These are phyloP conservation scores for Clathrospora elynae DNA, from an alignment of 2,329 filamentous ascomycete genomes.

Conservation along the genomic window DNA sequence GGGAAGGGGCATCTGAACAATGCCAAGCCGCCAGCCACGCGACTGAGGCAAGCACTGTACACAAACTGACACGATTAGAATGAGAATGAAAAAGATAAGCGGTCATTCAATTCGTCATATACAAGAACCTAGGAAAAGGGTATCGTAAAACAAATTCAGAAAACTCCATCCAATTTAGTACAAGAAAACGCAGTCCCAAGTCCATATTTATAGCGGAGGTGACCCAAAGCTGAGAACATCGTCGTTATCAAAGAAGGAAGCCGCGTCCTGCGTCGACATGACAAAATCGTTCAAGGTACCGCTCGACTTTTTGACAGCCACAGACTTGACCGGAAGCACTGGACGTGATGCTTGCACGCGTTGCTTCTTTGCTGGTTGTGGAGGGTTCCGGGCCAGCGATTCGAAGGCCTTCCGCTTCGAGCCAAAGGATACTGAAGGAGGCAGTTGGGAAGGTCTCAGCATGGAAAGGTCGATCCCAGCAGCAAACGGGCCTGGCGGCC, in stretches of 20 bases:
- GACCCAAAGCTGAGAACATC: slow-evolving; percentile 27
- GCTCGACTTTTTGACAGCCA: background rate
- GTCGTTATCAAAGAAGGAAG: slow-evolving; percentile 37
- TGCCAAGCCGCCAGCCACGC: background rate
- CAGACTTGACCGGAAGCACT: background rate
- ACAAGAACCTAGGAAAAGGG: background rate
- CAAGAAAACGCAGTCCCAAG: background rate
- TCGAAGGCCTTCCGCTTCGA: slow-evolving; percentile 5
- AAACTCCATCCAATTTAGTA: background rate
- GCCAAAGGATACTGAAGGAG: slow-evolving; percentile 2
- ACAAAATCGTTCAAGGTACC: slow-evolving; percentile 23
- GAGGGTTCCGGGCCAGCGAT: background rate
- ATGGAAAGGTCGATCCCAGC: slow-evolving; percentile 7
- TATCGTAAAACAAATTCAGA: slow-evolving; percentile 4
- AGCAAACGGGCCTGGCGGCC: slow-evolving; percentile 9
- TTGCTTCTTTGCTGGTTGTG: slow-evolving; percentile 2
- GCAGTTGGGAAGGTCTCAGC: slow-evolving; percentile 10
- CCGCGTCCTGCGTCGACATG: slow-evolving; percentile 36
- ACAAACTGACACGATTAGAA: too few relatives aligned
- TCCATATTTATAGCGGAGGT: slow-evolving; percentile 27
- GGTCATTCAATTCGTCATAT: too few relatives aligned
- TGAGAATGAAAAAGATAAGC: too few relatives aligned
- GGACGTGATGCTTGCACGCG: background rate
- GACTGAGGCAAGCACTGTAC: too few relatives aligned
- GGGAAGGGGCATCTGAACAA: background rate